phyloP scores from a whole-genome alignment of 495 filamentous ascomycete species.

The Hyaloscypha finlandica region DNA sequence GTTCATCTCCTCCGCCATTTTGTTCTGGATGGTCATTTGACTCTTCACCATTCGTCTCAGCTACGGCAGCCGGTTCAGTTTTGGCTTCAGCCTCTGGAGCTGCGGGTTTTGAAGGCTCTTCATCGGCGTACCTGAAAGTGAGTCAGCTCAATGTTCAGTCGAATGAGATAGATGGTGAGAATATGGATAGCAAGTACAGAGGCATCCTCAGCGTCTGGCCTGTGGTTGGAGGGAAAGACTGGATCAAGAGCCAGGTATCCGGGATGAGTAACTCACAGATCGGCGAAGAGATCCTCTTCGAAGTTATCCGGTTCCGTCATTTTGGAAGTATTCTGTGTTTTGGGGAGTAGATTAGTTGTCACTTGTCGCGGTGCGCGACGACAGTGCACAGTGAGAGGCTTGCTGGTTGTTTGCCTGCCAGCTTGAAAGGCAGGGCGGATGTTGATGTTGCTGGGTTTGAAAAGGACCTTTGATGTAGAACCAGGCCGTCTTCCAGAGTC shows the following conservation, averaged over 20 bases:
- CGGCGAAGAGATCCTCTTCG: conserved; percentile 97
- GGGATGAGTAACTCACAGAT: conserved; percentile 69
- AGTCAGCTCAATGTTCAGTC: conserved; percentile 10
- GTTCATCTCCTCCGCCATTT: conserved; percentile 52
- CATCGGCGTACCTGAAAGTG: conserved; percentile 70
- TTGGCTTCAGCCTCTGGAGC: conserved; percentile 38
- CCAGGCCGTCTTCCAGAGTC: too few species aligned
- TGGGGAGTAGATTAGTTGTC: background rate
- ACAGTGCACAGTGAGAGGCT: background rate
- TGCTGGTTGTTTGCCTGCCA: background rate
- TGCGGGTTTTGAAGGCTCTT: conserved; percentile 57
- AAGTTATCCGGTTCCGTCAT: conserved; percentile 91
- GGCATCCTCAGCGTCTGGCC: background rate
- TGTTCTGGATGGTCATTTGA: conserved; percentile 35
- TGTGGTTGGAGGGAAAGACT: background rate
- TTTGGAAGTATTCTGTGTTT: conserved; percentile 12
- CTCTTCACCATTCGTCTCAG: conserved; percentile 29
- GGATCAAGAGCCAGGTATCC: background rate
- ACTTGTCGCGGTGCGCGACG: background rate
- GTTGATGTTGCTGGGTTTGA: background rate
- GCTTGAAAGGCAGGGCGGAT: background rate
- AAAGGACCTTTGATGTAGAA: background rate
- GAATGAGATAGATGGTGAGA: background rate
- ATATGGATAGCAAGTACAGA: too few species aligned
- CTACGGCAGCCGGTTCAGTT: conserved; percentile 18